Evolutionary conservation across 2,329 filamentous ascomycete genomes (phyloP), one percentile per base, ranked within the genome.

Genomic region (Zymoseptoria ardabiliae): DNA sequence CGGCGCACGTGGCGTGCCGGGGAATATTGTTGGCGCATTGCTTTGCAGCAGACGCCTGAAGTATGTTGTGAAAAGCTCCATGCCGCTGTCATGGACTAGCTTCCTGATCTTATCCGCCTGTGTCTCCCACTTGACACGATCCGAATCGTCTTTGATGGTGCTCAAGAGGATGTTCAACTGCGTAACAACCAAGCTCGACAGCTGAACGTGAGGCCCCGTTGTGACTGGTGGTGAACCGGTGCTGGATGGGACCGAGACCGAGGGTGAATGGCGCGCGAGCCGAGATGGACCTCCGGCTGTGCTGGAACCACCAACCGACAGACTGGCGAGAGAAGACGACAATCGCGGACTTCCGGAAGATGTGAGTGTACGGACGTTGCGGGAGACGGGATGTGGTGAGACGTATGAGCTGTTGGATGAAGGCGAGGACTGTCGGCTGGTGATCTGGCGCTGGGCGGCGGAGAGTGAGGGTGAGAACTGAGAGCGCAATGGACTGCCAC

Each of bases 31-130:
- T 64, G 87, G 80, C 70, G 92, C 91, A 85, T 97, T 97, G 77
- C 88, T 87, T 76, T 88, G 89, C 72, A 99, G 85, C 73, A 97
- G 82, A 76, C 93, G 90, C 76, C 91, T 87, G 77, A 99, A 96
- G 76, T 94, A 97, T 80, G 92, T 95, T 62, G 90, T 87, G 75
- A 92, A 97, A 73, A 97, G 91, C 82, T 99, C 95, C 93, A 99
- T 99, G 73, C 92, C 92, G 91, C 96, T 88, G 71, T 93, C 92
- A 85, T 96, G 88, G 79, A 97, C 88, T 74, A 97, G 86, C 90
- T 95, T 96, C 75, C 87, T 86, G 71, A 99, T 88, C 79, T 96
- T 92, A 70, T 95, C 90, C 72, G 86, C 87, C 78, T 96, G 92
- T 66, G 87, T 82, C 75, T 96, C 91, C 88, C 90, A 96, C 89